Evolutionary conservation across 257 asterid genomes (phyloP).

Genomic region (Rehmannia glutinosa): DNA sequence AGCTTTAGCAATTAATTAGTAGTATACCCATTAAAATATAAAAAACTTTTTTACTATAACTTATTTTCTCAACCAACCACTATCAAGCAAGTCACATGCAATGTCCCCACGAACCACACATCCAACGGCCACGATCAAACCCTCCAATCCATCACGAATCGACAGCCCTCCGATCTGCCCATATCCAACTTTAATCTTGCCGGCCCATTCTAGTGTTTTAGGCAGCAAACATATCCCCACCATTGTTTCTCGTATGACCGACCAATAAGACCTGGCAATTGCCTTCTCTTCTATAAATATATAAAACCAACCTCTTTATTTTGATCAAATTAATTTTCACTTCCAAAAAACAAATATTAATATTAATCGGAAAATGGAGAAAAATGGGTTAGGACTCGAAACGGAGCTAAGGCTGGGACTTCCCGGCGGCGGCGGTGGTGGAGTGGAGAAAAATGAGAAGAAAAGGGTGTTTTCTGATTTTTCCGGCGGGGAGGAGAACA

Average conservation of each 20-base stretch:
- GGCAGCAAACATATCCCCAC: constrained; percentile 61
- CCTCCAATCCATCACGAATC: constrained; percentile 2
- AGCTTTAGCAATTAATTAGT: not conserved
- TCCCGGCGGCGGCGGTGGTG: constrained; percentile 39
- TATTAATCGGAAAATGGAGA: constrained; percentile 29
- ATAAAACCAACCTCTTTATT: constrained; percentile 12
- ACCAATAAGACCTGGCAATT: constrained; percentile 46
- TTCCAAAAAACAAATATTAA: not conserved
- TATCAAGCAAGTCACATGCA: constrained; percentile 56
- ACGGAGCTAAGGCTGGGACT: constrained; percentile 85
- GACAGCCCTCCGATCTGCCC: constrained; percentile 38
- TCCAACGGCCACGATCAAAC: constrained; percentile 32
- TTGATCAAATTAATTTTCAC: not conserved
- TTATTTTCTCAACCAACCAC: not conserved
- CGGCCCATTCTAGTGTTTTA: constrained; percentile 31
- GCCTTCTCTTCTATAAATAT: constrained; percentile 18
- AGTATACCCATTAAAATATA: not conserved
- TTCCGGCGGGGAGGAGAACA: constrained; percentile 16
- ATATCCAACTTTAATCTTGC: constrained; percentile 39
- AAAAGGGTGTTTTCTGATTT: constrained; percentile 50
- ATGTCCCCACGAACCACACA: constrained; percentile 29
- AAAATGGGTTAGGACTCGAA: constrained; percentile 41
- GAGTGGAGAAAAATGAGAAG: constrained; percentile 33
- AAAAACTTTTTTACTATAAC: not conserved
- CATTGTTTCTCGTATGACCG: constrained; percentile 62